phyloP scores from a whole-genome alignment of 106 monocot genomes.

The Ottelia alismoides region DNA sequence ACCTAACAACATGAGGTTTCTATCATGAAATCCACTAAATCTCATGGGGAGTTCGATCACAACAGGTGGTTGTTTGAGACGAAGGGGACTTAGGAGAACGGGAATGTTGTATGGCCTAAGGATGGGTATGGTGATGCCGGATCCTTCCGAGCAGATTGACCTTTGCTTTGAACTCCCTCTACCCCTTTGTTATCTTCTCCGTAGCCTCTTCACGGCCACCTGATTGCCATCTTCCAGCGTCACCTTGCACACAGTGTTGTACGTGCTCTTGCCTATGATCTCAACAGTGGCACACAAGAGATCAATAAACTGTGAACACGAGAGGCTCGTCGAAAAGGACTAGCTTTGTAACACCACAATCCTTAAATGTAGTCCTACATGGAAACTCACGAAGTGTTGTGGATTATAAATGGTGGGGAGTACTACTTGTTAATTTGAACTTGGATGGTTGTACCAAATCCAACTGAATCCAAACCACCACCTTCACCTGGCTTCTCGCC shows the following conservation, averaged over 20 bases:
- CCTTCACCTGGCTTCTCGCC: constrained; percentile 64
- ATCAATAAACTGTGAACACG: background rate
- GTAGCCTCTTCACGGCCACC: no score
- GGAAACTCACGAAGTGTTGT: no score
- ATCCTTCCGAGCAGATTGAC: constrained; percentile 46
- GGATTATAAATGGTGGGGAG: no score
- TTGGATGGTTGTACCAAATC: no score
- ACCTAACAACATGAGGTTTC: constrained; percentile 27
- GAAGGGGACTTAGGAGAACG: constrained; percentile 79
- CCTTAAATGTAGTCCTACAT: no score
- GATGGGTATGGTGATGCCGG: constrained; percentile 26
- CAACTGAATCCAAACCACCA: constrained; percentile 50
- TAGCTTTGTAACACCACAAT: no score
- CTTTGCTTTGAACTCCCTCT: constrained; percentile 49
- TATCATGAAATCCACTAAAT: constrained; percentile 41
- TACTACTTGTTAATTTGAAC: no score
- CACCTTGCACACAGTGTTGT: no score
- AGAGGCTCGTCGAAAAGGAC: constrained; percentile 48
- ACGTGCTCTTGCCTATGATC: no score
- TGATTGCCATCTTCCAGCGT: no score
- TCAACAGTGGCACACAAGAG: no score
- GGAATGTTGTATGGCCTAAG: constrained; percentile 70
- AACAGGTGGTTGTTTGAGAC: constrained; percentile 68
- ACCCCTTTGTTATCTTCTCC: no score
- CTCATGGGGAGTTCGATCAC: constrained; percentile 44